A percentile compares a stretch with the other conserved stretches of the same genome.
Conservation (phyloP, 768 basidiomycete genomes). For the Pleurotus giganteus region DNA sequence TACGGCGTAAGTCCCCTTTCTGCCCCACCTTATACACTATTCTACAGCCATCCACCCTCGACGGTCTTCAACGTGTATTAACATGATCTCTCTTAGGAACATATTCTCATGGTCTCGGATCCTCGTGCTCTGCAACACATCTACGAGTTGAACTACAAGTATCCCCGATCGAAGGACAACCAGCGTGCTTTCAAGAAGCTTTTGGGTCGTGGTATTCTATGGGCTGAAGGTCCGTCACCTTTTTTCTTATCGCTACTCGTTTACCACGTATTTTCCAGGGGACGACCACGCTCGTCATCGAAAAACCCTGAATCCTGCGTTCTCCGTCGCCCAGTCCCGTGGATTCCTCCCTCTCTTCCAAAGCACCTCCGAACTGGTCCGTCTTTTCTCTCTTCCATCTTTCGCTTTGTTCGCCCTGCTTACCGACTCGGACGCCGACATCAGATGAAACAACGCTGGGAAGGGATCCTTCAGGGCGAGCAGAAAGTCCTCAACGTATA, state of each 20-base stretch:
- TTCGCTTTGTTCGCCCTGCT: slow-evolving; percentile 13
- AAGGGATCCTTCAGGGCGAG: slow-evolving; percentile 42
- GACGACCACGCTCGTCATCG: too few relatives aligned
- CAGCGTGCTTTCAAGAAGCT: slow-evolving; percentile 46
- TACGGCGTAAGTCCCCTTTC: slow-evolving; percentile 1
- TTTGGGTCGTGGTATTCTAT: slow-evolving; percentile 52
- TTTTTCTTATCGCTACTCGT: too few relatives aligned
- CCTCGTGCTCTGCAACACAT: slow-evolving; percentile 60
- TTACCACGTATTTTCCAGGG: too few relatives aligned
- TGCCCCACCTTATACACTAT: not conserved
- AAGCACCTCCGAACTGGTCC: slow-evolving; percentile 39
- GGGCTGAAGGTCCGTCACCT: slow-evolving; percentile 53
- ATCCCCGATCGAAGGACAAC: slow-evolving; percentile 48
- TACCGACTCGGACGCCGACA: too few relatives aligned
- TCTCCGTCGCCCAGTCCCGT: too few relatives aligned
- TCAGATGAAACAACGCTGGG: slow-evolving; percentile 54
- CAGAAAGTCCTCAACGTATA: slow-evolving; percentile 45
- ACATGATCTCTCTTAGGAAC: slow-evolving; percentile 36
- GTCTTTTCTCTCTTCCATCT: slow-evolving; percentile 18
- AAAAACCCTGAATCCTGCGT: too few relatives aligned
- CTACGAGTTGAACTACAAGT: slow-evolving; percentile 52
- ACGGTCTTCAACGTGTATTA: too few relatives aligned
- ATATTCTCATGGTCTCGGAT: slow-evolving; percentile 53
- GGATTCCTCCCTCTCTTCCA: slow-evolving; percentile 46
- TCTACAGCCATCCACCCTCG: too few relatives aligned